phyloP scores from a whole-genome alignment of 2,329 filamentous ascomycete genomes.

The Ceratocystis alfenasii region DNA sequence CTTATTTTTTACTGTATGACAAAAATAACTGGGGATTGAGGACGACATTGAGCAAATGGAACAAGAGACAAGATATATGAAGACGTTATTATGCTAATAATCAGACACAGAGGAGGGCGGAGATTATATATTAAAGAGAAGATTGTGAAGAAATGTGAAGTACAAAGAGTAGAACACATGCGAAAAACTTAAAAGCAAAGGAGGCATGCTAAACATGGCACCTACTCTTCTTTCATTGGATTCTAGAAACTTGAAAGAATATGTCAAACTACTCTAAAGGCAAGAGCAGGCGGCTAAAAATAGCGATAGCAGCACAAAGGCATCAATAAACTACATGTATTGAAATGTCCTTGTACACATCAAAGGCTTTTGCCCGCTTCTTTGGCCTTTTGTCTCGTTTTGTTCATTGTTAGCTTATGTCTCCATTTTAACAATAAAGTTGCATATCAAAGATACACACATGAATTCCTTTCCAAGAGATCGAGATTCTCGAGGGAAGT shows the following conservation, averaged over 20 bases:
- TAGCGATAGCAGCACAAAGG: not conserved
- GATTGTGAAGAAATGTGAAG: not conserved
- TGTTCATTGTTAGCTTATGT: too few species aligned
- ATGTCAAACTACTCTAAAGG: not conserved
- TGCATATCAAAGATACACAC: too few species aligned
- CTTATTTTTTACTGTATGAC: too few species aligned
- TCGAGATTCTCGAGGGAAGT: too few species aligned
- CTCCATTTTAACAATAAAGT: too few species aligned
- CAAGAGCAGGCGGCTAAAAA: not conserved
- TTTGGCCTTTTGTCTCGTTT: not conserved
- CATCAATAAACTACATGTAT: not conserved
- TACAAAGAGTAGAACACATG: not conserved
- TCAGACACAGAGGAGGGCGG: not conserved
- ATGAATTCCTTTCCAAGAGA: too few species aligned
- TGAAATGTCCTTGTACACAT: not conserved
- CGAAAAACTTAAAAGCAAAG: not conserved
- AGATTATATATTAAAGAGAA: not conserved
- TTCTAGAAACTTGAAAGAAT: conserved; percentile 5
- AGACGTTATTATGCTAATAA: too few species aligned
- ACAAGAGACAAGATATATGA: too few species aligned
- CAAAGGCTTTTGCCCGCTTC: not conserved
- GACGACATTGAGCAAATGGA: too few species aligned
- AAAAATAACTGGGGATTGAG: too few species aligned
- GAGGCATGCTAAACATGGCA: not conserved
- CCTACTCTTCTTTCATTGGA: not conserved